phyloP scores from a whole-genome alignment of 2,329 filamentous ascomycete species.

The Cercospora sp. region DNA sequence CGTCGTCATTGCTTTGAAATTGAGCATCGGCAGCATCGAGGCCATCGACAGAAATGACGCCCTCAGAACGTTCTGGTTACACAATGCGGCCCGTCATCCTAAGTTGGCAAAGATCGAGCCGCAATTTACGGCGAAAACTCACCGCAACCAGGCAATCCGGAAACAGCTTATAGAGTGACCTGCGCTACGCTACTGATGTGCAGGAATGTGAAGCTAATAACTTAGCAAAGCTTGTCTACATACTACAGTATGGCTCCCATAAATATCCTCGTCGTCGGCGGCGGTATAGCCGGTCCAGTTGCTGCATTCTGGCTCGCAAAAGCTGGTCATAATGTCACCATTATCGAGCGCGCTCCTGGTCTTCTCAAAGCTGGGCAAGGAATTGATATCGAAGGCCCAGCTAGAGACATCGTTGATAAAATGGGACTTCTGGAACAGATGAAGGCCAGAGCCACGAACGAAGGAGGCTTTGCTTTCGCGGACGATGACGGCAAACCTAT shows the following conservation, averaged over 20 bases:
- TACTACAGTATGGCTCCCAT: slow-evolving; percentile 15
- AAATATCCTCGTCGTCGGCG: slow-evolving; percentile 36
- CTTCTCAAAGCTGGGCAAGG: slow-evolving; percentile 26
- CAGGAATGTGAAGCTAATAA: background rate
- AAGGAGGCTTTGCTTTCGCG: slow-evolving; percentile 29
- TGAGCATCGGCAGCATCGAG: background rate
- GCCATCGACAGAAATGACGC: background rate
- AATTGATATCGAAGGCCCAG: slow-evolving; percentile 31
- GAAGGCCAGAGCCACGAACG: slow-evolving; percentile 26
- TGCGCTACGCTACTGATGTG: background rate
- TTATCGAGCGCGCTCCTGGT: slow-evolving; percentile 14
- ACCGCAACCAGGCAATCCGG: background rate
- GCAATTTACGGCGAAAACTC: background rate
- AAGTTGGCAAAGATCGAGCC: background rate
- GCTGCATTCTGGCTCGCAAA: slow-evolving; percentile 40
- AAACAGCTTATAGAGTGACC: background rate
- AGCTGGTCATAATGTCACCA: slow-evolving; percentile 15
- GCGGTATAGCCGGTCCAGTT: slow-evolving; percentile 36
- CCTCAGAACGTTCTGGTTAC: background rate
- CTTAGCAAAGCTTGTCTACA: background rate
- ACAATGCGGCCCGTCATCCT: background rate
- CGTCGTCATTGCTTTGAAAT: background rate
- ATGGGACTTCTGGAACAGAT: slow-evolving; percentile 31
- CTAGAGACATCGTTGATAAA: slow-evolving; percentile 23
- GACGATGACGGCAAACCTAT: slow-evolving; percentile 24